Evolutionary conservation across 495 filamentous ascomycete genomes (phyloP), one percentile per base, ranked within the genome.

Genomic region (Stereocaulon alpinum): DNA sequence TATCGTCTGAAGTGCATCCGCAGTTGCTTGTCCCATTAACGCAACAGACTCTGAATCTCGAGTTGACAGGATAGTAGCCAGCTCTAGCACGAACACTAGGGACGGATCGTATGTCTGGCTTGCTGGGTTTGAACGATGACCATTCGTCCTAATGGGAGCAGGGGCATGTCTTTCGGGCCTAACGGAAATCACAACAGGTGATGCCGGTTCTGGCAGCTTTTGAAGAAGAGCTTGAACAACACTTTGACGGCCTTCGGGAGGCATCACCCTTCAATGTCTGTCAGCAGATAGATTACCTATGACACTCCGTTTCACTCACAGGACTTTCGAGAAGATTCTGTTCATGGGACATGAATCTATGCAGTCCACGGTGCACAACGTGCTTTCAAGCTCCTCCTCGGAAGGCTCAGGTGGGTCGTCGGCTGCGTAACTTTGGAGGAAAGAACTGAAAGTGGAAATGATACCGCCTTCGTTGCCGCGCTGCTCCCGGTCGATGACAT

Each of bases 371-470:
- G 94, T 92, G 69, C 87, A 91, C 17, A 97, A 72, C 0, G 93
- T 97, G 68, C 91, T 95, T 63, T 97, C 94, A 50, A 99, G 76
- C 69, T 99, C 93, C 66, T 97, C 93, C 57, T 96, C 91, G 1
- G 93, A 96, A 2, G 93, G 93, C 72, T 97, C 94, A 6, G 93
- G 93, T 11, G 93, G 93, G 64, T 99, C 93, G 68, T 96, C 94
- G 18, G 91, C 94, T 29, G 94, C 93, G 74, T 97, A 96, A 69
- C 91, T 96, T n/a, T 91, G 94, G 22, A 99, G 87, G 63, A 96
- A 97, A 6, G 88, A 95, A 2, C 91, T 91, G 60, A 99, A 87
- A 6, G 93, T 89, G 5, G 90, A 95, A 67, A 99, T 86, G 22
- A 99, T 77, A 7, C 94, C 90, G 3, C 82, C 80, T 24, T 99